Evolutionary conservation across 768 basidiomycete species (phyloP).

Genomic region (Russula griseocarnosa): DNA sequence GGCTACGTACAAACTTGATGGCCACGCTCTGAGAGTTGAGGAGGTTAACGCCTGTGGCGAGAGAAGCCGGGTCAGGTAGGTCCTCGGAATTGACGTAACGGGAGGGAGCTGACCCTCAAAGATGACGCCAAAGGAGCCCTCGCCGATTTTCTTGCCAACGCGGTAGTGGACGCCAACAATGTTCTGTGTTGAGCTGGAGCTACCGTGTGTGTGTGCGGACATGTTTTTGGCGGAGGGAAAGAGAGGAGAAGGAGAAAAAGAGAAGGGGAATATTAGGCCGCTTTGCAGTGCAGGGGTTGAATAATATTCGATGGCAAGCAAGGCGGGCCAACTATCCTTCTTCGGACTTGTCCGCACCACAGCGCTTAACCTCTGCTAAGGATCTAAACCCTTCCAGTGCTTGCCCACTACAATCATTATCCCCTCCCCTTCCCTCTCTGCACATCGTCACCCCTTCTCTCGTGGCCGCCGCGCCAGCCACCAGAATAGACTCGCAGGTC

Average conservation of each 20-base stretch:
- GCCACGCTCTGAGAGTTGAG: slow-evolving; percentile 98
- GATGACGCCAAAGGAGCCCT: slow-evolving; percentile 97
- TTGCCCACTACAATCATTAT: too few relatives aligned
- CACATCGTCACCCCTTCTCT: slow-evolving; percentile 38
- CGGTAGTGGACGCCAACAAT: slow-evolving; percentile 96
- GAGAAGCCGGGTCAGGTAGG: slow-evolving; percentile 9
- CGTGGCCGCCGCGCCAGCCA: slow-evolving; percentile 44
- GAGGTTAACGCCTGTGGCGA: slow-evolving; percentile 78
- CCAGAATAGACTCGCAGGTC: slow-evolving; percentile 50
- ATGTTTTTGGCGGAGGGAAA: slow-evolving; percentile 29
- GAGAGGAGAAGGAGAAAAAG: slow-evolving; percentile 21
- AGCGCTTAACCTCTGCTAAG: neutral
- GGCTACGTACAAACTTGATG: slow-evolving; percentile 91
- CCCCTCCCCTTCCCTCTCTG: slow-evolving; percentile 4
- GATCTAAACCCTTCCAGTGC: too few relatives aligned
- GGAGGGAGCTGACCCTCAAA: slow-evolving; percentile 59
- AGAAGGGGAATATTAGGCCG: slow-evolving; percentile 14
- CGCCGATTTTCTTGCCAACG: slow-evolving; percentile 98
- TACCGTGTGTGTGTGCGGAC: slow-evolving; percentile 42
- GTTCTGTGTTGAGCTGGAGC: slow-evolving; percentile 61
- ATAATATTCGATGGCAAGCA: neutral
- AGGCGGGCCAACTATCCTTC: neutral
- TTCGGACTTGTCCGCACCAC: slow-evolving; percentile 9
- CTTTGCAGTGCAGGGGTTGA: neutral
- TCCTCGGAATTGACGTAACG: slow-evolving; percentile 6